A percentile compares a stretch with the other conserved stretches of the same genome.
These are phyloP conservation scores for Candida parachauliodes DNA, from an alignment of 805 yeast genomes.

Conservation along the genomic window DNA sequence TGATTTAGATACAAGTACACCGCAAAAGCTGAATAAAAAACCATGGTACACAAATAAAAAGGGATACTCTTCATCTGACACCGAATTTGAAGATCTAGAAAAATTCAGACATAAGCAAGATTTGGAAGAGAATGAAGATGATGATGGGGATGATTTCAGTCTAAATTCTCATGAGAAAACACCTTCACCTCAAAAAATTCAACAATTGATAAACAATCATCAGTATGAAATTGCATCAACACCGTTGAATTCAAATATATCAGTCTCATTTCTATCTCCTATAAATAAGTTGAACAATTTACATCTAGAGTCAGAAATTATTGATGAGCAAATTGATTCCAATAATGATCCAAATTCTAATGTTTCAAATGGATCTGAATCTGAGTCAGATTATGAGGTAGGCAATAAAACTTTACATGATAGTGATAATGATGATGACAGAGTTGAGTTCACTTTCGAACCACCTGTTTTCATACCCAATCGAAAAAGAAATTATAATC, in stretches of 20 bases:
- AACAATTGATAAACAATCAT: conserved; percentile 1
- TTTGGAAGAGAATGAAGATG: neutral
- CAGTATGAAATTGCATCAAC: conserved; percentile 11
- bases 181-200: conserved; percentile 8
- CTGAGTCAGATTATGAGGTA: conserved; percentile 5
- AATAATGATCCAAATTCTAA: too few species aligned
- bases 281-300: conserved; percentile 31
- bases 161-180: conserved; percentile 4
- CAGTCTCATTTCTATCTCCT: conserved; percentile 29
- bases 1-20: conserved; percentile 3
- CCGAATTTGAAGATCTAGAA: neutral
- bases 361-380: too few species aligned
- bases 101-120: too few species aligned
- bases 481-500: conserved; percentile 8
- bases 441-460: conserved; percentile 5
- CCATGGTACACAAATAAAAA: conserved; percentile 6
- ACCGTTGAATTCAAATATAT: conserved; percentile 15
- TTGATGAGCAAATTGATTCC: conserved; percentile 12
- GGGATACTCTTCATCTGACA: neutral
- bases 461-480: conserved; percentile 6
- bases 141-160: neutral
- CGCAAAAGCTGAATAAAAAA: neutral
- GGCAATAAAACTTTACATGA: conserved; percentile 6
- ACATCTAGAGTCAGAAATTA: conserved; percentile 22
- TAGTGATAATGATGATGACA: conserved; percentile 13